phyloP scores from a whole-genome alignment of 495 filamentous ascomycete genomes.

The Penicillium coprophilum region DNA sequence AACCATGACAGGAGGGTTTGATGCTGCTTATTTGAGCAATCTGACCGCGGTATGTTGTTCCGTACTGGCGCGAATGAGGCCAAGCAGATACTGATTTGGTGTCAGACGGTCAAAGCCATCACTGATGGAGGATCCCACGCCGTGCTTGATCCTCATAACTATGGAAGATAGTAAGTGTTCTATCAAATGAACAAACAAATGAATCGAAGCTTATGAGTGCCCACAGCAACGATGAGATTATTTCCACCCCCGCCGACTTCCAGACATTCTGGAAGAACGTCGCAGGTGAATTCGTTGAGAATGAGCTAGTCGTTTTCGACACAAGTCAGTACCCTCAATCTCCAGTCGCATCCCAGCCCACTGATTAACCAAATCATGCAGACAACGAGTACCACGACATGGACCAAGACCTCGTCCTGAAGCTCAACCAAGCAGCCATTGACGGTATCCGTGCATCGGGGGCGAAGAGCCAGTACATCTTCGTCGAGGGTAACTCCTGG shows the following conservation, averaged over 20 bases:
- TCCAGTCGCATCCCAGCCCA: constrained; percentile 32
- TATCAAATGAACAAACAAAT: background rate
- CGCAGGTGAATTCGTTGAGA: constrained; percentile 57
- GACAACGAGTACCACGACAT: constrained; percentile 78
- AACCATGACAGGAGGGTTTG: constrained; percentile 43
- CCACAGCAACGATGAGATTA: constrained; percentile 61
- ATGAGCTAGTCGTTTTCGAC: constrained; percentile 62
- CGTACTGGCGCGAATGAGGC: background rate
- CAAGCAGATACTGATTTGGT: background rate
- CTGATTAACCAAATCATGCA: constrained; percentile 35
- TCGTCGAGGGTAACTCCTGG: constrained; percentile 69
- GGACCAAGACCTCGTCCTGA: constrained; percentile 63
- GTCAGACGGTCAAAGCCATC: constrained; percentile 58
- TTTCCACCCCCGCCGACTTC: constrained; percentile 60
- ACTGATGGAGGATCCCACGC: constrained; percentile 63
- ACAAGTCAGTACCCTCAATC: constrained; percentile 30
- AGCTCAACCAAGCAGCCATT: constrained; percentile 74
- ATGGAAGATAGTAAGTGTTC: constrained; percentile 47
- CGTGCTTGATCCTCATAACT: constrained; percentile 70
- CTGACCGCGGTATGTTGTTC: constrained; percentile 38
- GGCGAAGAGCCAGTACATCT: constrained; percentile 69
- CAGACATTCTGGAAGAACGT: constrained; percentile 62
- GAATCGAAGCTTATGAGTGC: background rate
- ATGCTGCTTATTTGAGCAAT: constrained; percentile 41
- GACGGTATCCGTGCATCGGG: constrained; percentile 66